Conservation (phyloP, 441 rosid species). For the Adansonia madagascariensis region DNA sequence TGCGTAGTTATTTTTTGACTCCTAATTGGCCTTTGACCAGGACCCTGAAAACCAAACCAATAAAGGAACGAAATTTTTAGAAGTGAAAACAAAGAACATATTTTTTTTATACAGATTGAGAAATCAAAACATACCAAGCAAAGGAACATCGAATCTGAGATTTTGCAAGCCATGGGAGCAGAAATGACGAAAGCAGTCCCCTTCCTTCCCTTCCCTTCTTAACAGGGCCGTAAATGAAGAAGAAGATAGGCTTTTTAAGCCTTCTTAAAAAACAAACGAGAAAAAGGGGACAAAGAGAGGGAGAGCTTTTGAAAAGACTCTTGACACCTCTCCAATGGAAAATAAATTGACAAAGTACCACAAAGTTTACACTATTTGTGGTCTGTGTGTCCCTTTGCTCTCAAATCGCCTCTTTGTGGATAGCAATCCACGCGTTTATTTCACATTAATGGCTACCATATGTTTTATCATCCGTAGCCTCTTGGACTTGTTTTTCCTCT, state of each 20-base stretch:
- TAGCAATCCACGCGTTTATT: constrained; percentile 8
- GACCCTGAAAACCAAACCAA: constrained; percentile 60
- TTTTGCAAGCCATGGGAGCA: constrained; percentile 64
- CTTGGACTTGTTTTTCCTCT: not conserved
- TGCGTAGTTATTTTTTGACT: constrained; percentile 46
- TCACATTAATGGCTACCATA: not conserved
- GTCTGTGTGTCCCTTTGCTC: not conserved
- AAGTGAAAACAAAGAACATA: not conserved
- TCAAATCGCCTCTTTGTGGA: not conserved
- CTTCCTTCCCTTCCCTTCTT: constrained; percentile 24
- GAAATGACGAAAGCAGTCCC: constrained; percentile 31
- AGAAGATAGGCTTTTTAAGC: constrained; percentile 7
- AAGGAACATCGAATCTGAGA: constrained; percentile 62
- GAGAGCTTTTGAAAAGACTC: not conserved
- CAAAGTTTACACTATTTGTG: not conserved
- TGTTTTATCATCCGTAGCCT: not conserved
- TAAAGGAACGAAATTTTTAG: constrained; percentile 28
- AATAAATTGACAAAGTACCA: not conserved
- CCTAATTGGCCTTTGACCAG: constrained; percentile 47
- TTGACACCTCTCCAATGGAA: not conserved
- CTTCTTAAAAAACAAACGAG: not conserved
- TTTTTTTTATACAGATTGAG: not conserved
- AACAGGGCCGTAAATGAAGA: constrained; percentile 27
- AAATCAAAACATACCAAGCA: constrained; percentile 44
- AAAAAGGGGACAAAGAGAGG: not conserved